A percentile compares a stretch with the other conserved stretches of the same genome.
Evolutionary conservation across 1,284 basidiomycete species (phyloP).

Genomic region (Malassezia furfur): DNA sequence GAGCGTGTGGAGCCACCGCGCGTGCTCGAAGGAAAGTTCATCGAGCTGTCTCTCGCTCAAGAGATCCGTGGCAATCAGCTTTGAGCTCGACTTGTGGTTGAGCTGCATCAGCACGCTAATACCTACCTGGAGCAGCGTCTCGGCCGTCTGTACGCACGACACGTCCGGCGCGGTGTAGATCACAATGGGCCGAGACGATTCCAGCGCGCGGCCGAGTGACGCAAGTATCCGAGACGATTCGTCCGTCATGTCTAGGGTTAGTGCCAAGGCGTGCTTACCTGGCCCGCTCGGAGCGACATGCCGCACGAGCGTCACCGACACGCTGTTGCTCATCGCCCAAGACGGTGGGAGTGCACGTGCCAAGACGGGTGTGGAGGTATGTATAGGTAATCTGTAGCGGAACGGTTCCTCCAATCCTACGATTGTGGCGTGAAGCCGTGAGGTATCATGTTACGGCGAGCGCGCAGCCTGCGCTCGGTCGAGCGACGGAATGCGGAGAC

Average conservation of each 20-base stretch:
- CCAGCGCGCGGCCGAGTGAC: not conserved
- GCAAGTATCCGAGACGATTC: not conserved
- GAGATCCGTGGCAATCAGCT: too few species aligned
- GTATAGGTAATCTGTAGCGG: too few species aligned
- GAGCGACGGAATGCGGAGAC: not conserved
- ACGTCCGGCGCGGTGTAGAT: not conserved
- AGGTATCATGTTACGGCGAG: not conserved
- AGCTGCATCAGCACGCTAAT: not conserved
- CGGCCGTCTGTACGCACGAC: not conserved
- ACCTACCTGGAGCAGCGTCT: not conserved
- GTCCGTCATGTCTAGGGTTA: not conserved
- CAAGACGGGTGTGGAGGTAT: not conserved
- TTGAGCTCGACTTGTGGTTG: too few species aligned
- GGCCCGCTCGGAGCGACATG: not conserved
- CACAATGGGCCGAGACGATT: not conserved
- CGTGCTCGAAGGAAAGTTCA: not conserved
- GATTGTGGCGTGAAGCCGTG: not conserved
- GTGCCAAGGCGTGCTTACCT: not conserved
- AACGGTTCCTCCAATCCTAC: too few species aligned
- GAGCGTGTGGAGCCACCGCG: not conserved
- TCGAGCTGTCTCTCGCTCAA: not conserved
- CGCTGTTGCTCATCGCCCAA: not conserved
- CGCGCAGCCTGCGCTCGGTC: not conserved
- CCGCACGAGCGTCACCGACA: constrained; percentile 5
- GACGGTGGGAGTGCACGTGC: not conserved